phyloP scores from a whole-genome alignment of 2,329 filamentous ascomycete species.

The Rhynchosporium agropyri region DNA sequence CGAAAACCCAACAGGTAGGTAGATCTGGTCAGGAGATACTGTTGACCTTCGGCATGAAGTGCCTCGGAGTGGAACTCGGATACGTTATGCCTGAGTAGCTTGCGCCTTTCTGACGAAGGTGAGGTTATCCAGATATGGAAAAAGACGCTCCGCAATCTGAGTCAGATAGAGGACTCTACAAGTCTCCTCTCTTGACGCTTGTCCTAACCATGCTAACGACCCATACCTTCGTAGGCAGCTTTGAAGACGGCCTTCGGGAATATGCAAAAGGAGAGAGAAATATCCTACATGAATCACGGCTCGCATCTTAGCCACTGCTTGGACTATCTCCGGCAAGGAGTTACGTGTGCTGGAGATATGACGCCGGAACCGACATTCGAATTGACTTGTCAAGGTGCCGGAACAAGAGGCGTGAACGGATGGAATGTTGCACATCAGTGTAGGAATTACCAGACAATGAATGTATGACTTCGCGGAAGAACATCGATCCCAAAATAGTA shows the following conservation, averaged over 20 bases:
- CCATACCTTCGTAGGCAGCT: conserved; percentile 12
- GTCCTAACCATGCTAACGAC: neutral
- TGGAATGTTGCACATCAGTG: conserved; percentile 26
- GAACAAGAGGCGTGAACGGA: conserved; percentile 20
- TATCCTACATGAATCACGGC: neutral
- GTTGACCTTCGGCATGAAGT: no score
- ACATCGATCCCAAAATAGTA: conserved; percentile 20
- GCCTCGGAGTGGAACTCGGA: no score
- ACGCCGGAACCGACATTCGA: conserved; percentile 21
- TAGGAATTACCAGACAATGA: conserved; percentile 21
- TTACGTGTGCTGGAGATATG: conserved; percentile 31
- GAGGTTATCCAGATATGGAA: no score
- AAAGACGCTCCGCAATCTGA: no score
- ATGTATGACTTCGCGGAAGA: conserved; percentile 24
- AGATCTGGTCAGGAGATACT: no score
- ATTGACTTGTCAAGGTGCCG: conserved; percentile 3
- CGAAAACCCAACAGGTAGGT: no score
- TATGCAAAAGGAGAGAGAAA: conserved; percentile 11
- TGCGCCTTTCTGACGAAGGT: no score
- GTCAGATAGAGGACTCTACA: no score
- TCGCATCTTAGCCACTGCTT: conserved; percentile 27
- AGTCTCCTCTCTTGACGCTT: neutral
- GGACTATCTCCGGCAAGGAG: conserved; percentile 29
- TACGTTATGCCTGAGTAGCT: no score
- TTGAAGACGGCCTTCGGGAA: conserved; percentile 25